Evolutionary conservation across 1,139 yeast genomes (phyloP), one percentile per base, ranked within the genome.

Genomic region (Blastobotrys ciferrii): DNA sequence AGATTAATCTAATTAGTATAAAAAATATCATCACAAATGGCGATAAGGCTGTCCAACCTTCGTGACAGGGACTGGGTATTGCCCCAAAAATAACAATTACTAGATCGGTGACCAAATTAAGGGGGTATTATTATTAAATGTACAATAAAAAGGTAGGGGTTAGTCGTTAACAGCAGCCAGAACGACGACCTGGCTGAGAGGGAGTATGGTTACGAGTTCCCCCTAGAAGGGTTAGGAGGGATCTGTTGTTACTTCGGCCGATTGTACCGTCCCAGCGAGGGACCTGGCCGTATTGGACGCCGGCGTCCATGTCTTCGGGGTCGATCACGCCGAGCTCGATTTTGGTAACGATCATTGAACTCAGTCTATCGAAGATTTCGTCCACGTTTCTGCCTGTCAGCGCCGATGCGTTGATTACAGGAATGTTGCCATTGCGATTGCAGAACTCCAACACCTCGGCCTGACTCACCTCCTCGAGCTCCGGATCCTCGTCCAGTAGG

Each of bases 351-450:
- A 74, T 69, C 60, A 68, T 69, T 15, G 63, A 62, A 0, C 74
- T 66, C 18, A 74, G 49, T 30, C 63, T 70, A 52, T 75, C 77
- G 58, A 82, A 82, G 9, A 82, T 77, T 52, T 78, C 82, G 53
- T 77, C 79, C 13, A 82, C 80, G 17, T 83, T 82, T 52, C 75
- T 77, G 11, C 85, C 85, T 0, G 81, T 73, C 45, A 78, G 66
- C 1, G 87, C 83, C 18, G 84, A 71, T 4, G 72, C 61, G 28
- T 62, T 57, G 11, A 73, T 54, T 37, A 70, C 62, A 32, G 73
- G 70, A 15, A 73, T 60, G 32, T 64, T 62, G 30, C 62, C 59
- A 45, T 67, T 45, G 52, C 57, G 54, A 38, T 55, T 51, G 45
- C 70, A 63, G 50, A 71, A 64, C 44, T 63, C 61, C 32, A 59